Percentiles rank a stretch among this genome's conserved stretches.
phyloP scores from a whole-genome alignment of 1,139 yeast genomes.

The Candida tropicalis region DNA sequence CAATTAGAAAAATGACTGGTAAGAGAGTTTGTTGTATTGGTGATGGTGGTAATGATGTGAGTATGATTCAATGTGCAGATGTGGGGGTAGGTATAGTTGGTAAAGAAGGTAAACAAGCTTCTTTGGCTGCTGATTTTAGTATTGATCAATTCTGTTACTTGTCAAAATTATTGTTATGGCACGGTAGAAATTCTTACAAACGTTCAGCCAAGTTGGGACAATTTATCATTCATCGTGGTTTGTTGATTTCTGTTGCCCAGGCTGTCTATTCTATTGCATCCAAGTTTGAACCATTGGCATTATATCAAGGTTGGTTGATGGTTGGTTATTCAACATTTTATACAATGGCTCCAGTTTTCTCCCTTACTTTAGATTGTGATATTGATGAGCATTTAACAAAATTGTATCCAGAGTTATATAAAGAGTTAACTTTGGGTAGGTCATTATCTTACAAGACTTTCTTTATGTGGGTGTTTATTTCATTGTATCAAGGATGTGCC shows the following conservation, averaged over 20 bases:
- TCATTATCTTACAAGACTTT: constrained; percentile 86
- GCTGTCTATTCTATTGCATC: constrained; percentile 89
- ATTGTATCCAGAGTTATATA: constrained; percentile 91
- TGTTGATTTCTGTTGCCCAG: constrained; percentile 94
- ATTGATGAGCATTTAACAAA: constrained; percentile 88
- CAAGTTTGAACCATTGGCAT: constrained; percentile 87
- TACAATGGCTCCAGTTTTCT: constrained; percentile 98
- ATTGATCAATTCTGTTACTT: constrained; percentile 89
- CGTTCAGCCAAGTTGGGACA: constrained; percentile 94
- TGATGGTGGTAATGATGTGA: constrained; percentile 98
- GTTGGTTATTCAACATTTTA: constrained; percentile 97
- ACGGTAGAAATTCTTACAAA: constrained; percentile 95
- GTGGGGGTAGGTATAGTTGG: constrained; percentile 99
- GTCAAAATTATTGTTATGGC: constrained; percentile 90
- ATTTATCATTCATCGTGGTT: constrained; percentile 94
- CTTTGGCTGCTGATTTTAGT: constrained; percentile 95
- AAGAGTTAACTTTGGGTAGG: constrained; percentile 85
- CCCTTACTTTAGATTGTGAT: constrained; percentile 88
- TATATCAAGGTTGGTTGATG: constrained; percentile 96
- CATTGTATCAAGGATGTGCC: constrained; percentile 82
- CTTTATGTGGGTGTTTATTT: constrained; percentile 86
- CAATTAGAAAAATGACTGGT: constrained; percentile 77
- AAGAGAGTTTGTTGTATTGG: constrained; percentile 97
- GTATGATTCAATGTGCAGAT: constrained; percentile 98
- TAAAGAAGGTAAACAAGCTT: constrained; percentile 97